Conservation (phyloP, 2,329 filamentous ascomycete species). For the Trematosphaeria pertusa region DNA sequence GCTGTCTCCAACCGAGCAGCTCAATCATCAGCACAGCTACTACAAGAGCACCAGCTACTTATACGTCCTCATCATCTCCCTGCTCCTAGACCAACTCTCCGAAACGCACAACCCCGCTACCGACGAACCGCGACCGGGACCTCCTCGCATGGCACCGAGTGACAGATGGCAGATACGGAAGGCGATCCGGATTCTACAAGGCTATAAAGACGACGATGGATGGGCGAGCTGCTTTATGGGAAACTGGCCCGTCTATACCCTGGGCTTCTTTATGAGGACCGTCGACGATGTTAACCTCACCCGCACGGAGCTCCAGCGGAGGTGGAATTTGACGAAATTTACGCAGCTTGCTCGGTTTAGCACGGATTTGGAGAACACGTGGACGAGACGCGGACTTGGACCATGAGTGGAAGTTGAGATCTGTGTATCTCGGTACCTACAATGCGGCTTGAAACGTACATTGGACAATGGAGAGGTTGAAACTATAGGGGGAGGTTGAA, state of each 20-base stretch:
- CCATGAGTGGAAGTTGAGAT: too few species aligned
- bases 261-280: slow-evolving; percentile 5
- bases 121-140: background rate
- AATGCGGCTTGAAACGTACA: too few species aligned
- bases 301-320: background rate
- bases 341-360: background rate
- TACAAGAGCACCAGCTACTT: slow-evolving; percentile 18
- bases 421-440: too few species aligned
- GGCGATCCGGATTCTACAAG: background rate
- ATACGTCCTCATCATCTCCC: slow-evolving; percentile 21
- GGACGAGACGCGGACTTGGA: background rate
- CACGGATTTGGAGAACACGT: slow-evolving; percentile 1
- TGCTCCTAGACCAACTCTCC: slow-evolving; percentile 16
- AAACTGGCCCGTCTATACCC: slow-evolving; percentile 7
- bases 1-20: slow-evolving; percentile 1
- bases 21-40: slow-evolving; percentile 7
- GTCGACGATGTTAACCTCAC: background rate
- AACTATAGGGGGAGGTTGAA: too few species aligned
- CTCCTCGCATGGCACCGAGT: slow-evolving; percentile 5
- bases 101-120: background rate
- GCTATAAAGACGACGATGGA: background rate
- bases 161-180: slow-evolving; percentile 17
- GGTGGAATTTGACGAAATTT: background rate
- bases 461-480: too few species aligned
- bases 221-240: slow-evolving; percentile 2